A percentile compares a stretch with the other conserved stretches of the same genome.
Evolutionary conservation across 495 filamentous ascomycete genomes (phyloP).

Genomic region (Stereocaulon alpinum): DNA sequence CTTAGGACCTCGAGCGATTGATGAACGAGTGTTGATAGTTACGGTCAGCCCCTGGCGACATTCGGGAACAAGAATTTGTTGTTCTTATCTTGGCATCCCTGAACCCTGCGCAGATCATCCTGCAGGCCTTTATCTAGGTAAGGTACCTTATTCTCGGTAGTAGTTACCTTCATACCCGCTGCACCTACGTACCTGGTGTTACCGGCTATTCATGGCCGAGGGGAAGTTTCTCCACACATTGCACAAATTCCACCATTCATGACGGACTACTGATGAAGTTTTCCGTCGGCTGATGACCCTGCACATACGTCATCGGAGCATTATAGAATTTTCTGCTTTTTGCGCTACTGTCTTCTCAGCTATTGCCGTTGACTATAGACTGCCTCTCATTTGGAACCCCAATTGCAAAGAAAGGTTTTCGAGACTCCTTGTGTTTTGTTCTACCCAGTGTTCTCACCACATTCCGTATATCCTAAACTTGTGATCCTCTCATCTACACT

Average conservation of each 20-base stretch:
- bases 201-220: no score
- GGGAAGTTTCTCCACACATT: no score
- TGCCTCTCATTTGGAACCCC: background rate
- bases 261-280: background rate
- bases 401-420: background rate
- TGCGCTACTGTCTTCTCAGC: background rate
- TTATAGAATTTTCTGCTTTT: background rate
- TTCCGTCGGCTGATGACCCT: background rate
- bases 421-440: background rate
- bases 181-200: no score
- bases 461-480: background rate
- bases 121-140: background rate
- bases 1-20: background rate
- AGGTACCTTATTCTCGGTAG: no score
- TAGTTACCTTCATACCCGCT: no score
- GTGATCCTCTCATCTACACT: background rate
- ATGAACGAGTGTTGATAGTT: background rate
- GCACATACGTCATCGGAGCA: background rate
- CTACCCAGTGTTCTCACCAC: background rate
- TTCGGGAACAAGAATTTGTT: background rate
- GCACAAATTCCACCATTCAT: no score
- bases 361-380: background rate
- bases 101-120: constrained; percentile 2
- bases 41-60: background rate
- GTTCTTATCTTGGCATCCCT: background rate